A percentile compares a stretch with the other conserved stretches of the same genome.
Conservation (phyloP, 2,329 filamentous ascomycete genomes). For the Decorospora gaudefroyi region DNA sequence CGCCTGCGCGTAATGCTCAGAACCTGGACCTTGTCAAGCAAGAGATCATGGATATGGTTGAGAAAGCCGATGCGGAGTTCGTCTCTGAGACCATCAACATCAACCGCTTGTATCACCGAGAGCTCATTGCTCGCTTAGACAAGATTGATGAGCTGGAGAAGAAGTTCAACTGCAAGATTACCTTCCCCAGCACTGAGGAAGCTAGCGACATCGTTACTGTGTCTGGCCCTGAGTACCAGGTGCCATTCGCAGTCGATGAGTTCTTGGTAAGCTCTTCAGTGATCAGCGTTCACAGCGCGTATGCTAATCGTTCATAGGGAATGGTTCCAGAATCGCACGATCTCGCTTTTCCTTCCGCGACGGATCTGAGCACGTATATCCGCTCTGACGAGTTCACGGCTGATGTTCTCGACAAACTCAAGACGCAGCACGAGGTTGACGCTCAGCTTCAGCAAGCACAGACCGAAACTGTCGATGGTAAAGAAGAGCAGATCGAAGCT, state of each 20-base stretch:
- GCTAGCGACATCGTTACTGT: slow-evolving; percentile 96
- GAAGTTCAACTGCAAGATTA: slow-evolving; percentile 99
- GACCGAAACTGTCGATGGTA: slow-evolving; percentile 48
- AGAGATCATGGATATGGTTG: slow-evolving; percentile 99
- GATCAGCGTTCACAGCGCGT: background rate
- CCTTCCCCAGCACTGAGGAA: slow-evolving; percentile 95
- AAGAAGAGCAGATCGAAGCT: slow-evolving; percentile 52
- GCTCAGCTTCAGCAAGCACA: slow-evolving; percentile 67
- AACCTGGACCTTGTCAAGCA: slow-evolving; percentile 97
- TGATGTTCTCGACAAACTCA: slow-evolving; percentile 81
- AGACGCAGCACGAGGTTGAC: slow-evolving; percentile 89
- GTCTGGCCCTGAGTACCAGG: slow-evolving; percentile 96
- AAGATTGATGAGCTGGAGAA: slow-evolving; percentile 96
- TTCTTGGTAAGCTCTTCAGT: slow-evolving; percentile 66
- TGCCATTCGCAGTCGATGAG: slow-evolving; percentile 93
- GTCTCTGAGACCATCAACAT: slow-evolving; percentile 92
- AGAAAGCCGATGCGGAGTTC: slow-evolving; percentile 95
- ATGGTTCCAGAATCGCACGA: slow-evolving; percentile 98
- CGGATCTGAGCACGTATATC: slow-evolving; percentile 78
- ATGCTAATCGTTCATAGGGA: slow-evolving; percentile 61
- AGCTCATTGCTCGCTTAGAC: slow-evolving; percentile 82
- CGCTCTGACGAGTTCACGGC: slow-evolving; percentile 78
- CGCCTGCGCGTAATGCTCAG: slow-evolving; percentile 93
- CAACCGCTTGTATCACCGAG: slow-evolving; percentile 92
- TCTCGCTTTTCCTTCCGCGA: slow-evolving; percentile 76